Base-by-base conservation (phyloP, 2,329 filamentous ascomycete species). In the Chaetomium globosum region DNA sequence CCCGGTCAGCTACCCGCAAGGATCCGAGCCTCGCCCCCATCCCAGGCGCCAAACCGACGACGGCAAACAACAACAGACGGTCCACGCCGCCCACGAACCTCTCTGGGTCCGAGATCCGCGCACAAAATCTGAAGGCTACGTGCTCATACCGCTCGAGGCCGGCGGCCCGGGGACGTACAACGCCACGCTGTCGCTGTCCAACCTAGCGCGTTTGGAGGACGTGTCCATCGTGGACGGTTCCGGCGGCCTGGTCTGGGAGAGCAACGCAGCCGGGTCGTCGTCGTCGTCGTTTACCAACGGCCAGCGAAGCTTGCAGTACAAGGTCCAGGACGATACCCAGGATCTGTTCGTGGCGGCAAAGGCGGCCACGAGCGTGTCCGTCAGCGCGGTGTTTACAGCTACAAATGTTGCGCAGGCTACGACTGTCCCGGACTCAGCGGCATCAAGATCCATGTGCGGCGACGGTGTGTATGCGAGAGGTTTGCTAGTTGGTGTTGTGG, bases 101-200 rank as follows among this genome's bases (percentile, higher is more conserved):
- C 51, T 53, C 51, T 53, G 51, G 51, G 51, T 53, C 13, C 23
- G 51, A 30, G 51, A 53, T 4, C 51, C 51, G 51, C 51, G 51
- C 26, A 53, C 51, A 4, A 16, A 53, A 16, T 53, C 51, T 12
- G 13, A 53, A 31, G 51, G 51, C 4, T 53, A 53, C 26, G 26
- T 53, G 23, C 51, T 53, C 26, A 53, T 53, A 26, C 51, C 51
- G 3, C 51, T 53, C 12, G 51, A 53, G 51, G 12, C 51, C 6
- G 16, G 12, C 51, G 26, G 51, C 3, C 51, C 51, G 23, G 51
- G 51, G 6, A 53, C 51, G 10, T 53, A 53, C 26, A 53, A 30
- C 26, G 49, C 23, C 4, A 53, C 23, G 3, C 7, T 53, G 26
- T 53, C 51, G 12, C 7, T 53, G 26, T 53, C 51, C 12, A 31